Conservation (phyloP, 768 basidiomycete genomes). For the Suillus lakei region DNA sequence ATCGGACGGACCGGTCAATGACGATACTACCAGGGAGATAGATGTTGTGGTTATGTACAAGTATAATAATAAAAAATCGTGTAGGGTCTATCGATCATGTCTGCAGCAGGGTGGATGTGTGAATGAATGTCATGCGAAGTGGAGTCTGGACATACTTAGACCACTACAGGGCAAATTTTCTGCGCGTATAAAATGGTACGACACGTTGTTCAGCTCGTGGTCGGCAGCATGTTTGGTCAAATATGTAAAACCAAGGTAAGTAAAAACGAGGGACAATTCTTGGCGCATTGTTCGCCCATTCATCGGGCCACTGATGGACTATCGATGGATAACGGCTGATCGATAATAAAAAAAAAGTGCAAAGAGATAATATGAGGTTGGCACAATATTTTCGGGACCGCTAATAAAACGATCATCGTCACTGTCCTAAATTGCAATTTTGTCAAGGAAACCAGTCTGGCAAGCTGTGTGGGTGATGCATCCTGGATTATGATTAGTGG, state of each 20-base stretch:
- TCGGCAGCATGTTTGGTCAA: not conserved
- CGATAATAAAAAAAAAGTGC: not conserved
- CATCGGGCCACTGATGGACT: not conserved
- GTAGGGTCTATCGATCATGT: not conserved
- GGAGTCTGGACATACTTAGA: slow-evolving; percentile 2
- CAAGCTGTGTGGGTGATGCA: not conserved
- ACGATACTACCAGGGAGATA: not conserved
- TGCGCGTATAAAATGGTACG: not conserved
- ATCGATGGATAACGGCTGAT: slow-evolving; percentile 3
- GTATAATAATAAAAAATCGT: not conserved
- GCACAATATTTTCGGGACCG: not conserved
- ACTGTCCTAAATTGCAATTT: not conserved
- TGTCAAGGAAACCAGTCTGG: slow-evolving; percentile 3
- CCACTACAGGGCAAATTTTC: not conserved
- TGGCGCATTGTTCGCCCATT: not conserved
- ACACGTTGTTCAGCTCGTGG: slow-evolving; percentile 3
- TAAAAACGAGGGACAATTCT: not conserved
- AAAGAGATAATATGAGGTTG: not conserved
- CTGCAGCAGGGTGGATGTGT: not conserved
- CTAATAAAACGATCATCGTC: no score
- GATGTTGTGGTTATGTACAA: not conserved
- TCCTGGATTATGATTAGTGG: not conserved
- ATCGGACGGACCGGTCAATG: not conserved
- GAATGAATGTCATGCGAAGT: not conserved
- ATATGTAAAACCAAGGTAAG: slow-evolving; percentile 8